Percentiles rank a stretch among this genome's conserved stretches.
Conservation (phyloP, 176 grass and related monocot species). For the Panicum miliaceum region DNA sequence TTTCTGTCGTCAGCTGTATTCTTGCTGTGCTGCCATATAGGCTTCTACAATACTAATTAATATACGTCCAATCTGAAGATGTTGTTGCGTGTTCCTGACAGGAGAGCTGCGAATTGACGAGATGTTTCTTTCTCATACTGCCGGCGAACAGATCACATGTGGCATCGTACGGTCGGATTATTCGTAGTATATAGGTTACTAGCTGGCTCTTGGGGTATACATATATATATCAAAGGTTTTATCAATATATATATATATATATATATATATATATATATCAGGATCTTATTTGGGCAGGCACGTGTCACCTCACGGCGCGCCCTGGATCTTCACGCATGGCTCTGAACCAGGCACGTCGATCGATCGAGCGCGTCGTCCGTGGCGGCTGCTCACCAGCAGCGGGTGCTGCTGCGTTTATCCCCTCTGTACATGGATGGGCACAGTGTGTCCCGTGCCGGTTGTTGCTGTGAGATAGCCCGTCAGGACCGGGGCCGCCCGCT, state of each 20-base stretch:
- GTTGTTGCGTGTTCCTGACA: conserved; percentile 11
- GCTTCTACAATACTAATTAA: background rate
- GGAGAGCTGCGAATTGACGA: conserved; percentile 26
- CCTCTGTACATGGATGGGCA: conserved; percentile 7
- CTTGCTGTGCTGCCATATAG: background rate
- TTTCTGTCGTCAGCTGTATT: conserved; percentile 11
- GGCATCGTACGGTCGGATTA: background rate
- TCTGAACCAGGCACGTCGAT: conserved; percentile 8
- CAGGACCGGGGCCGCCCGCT: background rate
- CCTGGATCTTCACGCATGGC: background rate
- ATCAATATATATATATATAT: too few relatives aligned
- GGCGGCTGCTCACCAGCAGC: background rate
- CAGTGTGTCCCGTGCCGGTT: background rate
- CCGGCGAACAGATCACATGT: conserved; percentile 11
- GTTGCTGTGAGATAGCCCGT: background rate
- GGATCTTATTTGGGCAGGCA: background rate
- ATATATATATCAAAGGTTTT: too few relatives aligned
- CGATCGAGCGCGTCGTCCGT: background rate
- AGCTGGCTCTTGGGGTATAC: background rate
- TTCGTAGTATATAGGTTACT: too few relatives aligned
- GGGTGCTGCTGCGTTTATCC: background rate
- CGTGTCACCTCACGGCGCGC: background rate
- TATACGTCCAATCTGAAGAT: background rate
- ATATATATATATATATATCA: background rate
- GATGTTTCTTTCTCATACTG: conserved; percentile 25